A percentile compares a stretch with the other conserved stretches of the same genome.
These are phyloP conservation scores for Ceratopteris richardii DNA, from an alignment of 75 land plant genomes.

Conservation along the genomic window DNA sequence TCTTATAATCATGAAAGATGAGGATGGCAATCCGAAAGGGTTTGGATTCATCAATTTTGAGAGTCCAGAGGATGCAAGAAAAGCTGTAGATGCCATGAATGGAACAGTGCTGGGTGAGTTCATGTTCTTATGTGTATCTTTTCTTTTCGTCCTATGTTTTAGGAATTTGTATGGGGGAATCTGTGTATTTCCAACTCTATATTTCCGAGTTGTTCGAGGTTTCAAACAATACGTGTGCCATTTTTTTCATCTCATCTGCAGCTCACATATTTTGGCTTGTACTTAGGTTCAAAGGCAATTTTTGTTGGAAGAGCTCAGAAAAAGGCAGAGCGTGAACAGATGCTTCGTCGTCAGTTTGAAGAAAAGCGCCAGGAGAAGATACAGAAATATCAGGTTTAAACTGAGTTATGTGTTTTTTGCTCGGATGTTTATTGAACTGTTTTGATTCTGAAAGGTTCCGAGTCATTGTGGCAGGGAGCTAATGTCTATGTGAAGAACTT, in stretches of 20 bases:
- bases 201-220: no score
- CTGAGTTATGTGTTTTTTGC: not conserved
- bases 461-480: constrained; percentile 45
- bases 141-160: no score
- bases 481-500: constrained; percentile 66
- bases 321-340: constrained; percentile 45
- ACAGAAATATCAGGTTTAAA: constrained; percentile 36
- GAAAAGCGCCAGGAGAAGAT: constrained; percentile 46
- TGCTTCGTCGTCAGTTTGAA: constrained; percentile 42
- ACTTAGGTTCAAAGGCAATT: constrained; percentile 35
- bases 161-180: no score
- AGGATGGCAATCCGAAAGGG: constrained; percentile 45
- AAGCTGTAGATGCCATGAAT: constrained; percentile 45
- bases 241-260: no score
- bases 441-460: not conserved
- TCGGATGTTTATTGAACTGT: no score
- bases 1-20: constrained; percentile 42
- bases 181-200: no score
- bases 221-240: no score
- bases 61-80: constrained; percentile 48
- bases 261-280: no score
- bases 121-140: no score
- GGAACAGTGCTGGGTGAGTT: constrained; percentile 46
- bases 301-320: constrained; percentile 72
- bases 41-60: constrained; percentile 72